These are phyloP conservation scores for Fusarium stilboides DNA, from an alignment of 2,329 filamentous ascomycete genomes.

Conservation along the genomic window DNA sequence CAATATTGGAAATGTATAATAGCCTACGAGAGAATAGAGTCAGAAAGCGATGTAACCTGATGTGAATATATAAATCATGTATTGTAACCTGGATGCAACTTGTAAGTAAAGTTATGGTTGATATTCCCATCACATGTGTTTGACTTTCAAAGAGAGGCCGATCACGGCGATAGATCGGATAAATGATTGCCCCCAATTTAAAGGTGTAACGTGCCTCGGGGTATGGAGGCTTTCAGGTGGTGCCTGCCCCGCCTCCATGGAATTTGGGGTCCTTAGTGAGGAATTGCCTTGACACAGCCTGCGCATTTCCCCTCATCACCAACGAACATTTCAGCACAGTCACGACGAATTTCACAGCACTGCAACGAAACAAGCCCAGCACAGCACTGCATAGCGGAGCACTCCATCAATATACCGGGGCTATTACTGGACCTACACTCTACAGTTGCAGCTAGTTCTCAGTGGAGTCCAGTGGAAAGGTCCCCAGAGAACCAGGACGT, in stretches of 20 bases:
- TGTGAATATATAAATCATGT: conserved; percentile 31
- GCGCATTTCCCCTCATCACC: conserved; percentile 56
- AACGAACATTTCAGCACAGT: conserved; percentile 63
- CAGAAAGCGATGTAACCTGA: conserved; percentile 35
- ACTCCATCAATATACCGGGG: conserved; percentile 20
- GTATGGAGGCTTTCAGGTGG: not conserved
- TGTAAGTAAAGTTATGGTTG: not conserved
- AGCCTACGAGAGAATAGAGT: conserved; percentile 36
- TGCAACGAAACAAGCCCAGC: conserved; percentile 24
- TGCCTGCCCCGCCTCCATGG: conserved; percentile 19
- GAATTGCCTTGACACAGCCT: conserved; percentile 42
- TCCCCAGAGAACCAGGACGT: conserved; percentile 11
- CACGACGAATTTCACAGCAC: conserved; percentile 46
- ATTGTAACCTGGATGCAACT: conserved; percentile 7
- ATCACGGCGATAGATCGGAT: conserved; percentile 38
- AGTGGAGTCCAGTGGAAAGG: conserved; percentile 12
- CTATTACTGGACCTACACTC: conserved; percentile 10
- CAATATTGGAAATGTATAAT: conserved; percentile 47
- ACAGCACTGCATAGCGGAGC: conserved; percentile 33
- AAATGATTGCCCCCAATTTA: conserved; percentile 35
- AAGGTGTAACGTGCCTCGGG: conserved; percentile 3
- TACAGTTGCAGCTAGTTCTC: conserved; percentile 1
- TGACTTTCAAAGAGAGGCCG: conserved; percentile 13
- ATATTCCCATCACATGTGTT: not conserved
- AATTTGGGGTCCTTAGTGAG: conserved; percentile 18